A percentile compares a stretch with the other conserved stretches of the same genome.
Conservation (phyloP, 495 filamentous ascomycete genomes). For the Gamarada debralockiae region DNA sequence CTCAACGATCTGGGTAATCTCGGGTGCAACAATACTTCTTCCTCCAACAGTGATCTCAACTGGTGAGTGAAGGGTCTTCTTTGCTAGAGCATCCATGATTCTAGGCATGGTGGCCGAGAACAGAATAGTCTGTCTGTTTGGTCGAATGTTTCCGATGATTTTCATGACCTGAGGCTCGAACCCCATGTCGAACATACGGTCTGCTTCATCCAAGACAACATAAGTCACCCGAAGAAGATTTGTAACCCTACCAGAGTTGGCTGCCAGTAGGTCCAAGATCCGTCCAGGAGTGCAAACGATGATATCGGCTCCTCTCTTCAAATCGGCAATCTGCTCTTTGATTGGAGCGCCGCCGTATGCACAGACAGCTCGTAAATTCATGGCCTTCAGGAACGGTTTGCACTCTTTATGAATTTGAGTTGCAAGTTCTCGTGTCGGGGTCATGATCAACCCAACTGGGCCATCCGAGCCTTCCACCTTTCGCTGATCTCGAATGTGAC, state of each 20-base stretch:
- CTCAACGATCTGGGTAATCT: constrained; percentile 93
- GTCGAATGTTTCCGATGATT: constrained; percentile 84
- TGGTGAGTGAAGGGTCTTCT: constrained; percentile 79
- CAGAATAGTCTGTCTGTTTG: constrained; percentile 87
- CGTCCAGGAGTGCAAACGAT: constrained; percentile 95
- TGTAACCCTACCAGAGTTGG: constrained; percentile 88
- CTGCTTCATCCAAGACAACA: constrained; percentile 92
- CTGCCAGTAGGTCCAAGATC: constrained; percentile 90
- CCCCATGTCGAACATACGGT: constrained; percentile 99
- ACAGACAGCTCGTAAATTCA: constrained; percentile 88
- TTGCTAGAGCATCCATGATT: constrained; percentile 86
- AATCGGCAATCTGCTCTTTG: constrained; percentile 94
- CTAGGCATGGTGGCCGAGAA: constrained; percentile 97
- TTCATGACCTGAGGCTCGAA: constrained; percentile 99
- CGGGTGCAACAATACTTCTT: constrained; percentile 84
- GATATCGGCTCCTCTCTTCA: constrained; percentile 94
- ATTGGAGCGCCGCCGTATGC: constrained; percentile 95
- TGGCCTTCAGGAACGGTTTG: constrained; percentile 86
- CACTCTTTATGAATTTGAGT: constrained; percentile 93
- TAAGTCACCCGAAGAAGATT: constrained; percentile 88
- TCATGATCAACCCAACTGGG: constrained; percentile 84
- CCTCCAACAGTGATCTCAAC: constrained; percentile 93
- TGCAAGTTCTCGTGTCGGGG: constrained; percentile 91
- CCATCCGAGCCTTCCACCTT: constrained; percentile 82
- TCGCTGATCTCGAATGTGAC: constrained; percentile 93